Conservation (phyloP, 495 filamentous ascomycete species). For the Daldinia childiae region DNA sequence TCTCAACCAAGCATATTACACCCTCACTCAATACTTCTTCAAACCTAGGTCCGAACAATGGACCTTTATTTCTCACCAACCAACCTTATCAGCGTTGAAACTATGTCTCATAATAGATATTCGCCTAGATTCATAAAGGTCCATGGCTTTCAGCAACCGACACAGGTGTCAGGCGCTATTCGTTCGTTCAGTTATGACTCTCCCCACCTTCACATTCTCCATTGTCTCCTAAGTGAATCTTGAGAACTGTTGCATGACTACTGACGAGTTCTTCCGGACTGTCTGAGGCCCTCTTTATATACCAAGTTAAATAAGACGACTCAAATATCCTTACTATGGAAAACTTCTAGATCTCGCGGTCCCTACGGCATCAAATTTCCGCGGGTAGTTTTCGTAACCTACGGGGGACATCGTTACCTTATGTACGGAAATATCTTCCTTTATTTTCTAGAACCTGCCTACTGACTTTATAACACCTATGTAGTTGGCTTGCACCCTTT, state of each 20-base stretch:
- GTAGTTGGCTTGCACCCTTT: conserved; percentile 19
- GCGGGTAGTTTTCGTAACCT: conserved; percentile 15
- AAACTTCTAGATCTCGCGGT: conserved; percentile 37
- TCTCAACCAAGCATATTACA: not conserved
- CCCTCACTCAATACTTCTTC: not conserved
- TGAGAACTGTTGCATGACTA: conserved; percentile 37
- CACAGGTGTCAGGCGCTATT: conserved; percentile 35
- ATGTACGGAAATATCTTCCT: conserved; percentile 22
- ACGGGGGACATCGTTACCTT: conserved; percentile 19
- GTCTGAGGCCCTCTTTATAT: conserved; percentile 23
- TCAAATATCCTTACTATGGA: conserved; percentile 30
- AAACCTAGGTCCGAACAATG: not conserved
- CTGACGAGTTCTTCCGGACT: conserved; percentile 23
- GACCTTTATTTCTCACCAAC: conserved; percentile 7
- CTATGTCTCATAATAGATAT: conserved; percentile 26
- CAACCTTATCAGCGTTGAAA: conserved; percentile 15
- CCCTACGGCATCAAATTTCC: not conserved
- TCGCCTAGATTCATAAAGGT: conserved; percentile 19
- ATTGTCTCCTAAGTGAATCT: conserved; percentile 21
- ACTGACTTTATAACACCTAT: conserved; percentile 14
- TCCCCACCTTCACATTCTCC: conserved; percentile 19
- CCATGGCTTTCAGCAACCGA: conserved; percentile 26
- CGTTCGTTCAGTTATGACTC: conserved; percentile 22
- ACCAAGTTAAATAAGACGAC: conserved; percentile 36
- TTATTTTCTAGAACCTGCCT: conserved; percentile 33